phyloP scores from a whole-genome alignment of 768 basidiomycete species.

The Dendrothele bispora region DNA sequence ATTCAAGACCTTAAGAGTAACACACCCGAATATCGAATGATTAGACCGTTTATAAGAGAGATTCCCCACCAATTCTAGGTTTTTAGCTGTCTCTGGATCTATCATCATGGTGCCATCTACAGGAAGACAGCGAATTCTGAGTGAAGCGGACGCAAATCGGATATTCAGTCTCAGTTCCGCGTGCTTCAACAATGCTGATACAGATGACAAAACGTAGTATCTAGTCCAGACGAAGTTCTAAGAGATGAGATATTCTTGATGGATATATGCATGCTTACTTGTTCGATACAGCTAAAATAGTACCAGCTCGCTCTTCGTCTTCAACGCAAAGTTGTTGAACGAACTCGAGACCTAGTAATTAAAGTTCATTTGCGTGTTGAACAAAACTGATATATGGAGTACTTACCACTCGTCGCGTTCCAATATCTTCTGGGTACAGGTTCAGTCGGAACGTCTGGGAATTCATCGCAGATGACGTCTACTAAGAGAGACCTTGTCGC shows the following conservation, averaged over 20 bases:
- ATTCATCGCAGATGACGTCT: constrained; percentile 72
- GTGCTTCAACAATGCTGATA: constrained; percentile 85
- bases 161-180: constrained; percentile 69
- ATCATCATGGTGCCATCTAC: constrained; percentile 95
- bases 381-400: not conserved
- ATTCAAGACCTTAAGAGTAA: not conserved
- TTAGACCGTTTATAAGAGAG: constrained; percentile 61
- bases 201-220: constrained; percentile 86
- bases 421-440: constrained; percentile 79
- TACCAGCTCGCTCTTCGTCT: constrained; percentile 80
- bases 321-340: constrained; percentile 76
- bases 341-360: constrained; percentile 73
- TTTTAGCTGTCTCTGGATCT: constrained; percentile 83
- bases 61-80: constrained; percentile 88
- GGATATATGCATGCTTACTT: too few relatives aligned
- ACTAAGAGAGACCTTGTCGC: constrained; percentile 61
- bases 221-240: constrained; percentile 38
- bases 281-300: constrained; percentile 73
- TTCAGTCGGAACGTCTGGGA: constrained; percentile 65
- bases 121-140: constrained; percentile 73
- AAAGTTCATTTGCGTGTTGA: too few relatives aligned
- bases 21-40: constrained; percentile 81
- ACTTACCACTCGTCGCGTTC: constrained; percentile 76
- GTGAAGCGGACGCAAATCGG: constrained; percentile 66
- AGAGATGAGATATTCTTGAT: not conserved